Evolutionary conservation across 164 flowering plant genomes (phyloP).

Genomic region (Euptelea pleiosperma): DNA sequence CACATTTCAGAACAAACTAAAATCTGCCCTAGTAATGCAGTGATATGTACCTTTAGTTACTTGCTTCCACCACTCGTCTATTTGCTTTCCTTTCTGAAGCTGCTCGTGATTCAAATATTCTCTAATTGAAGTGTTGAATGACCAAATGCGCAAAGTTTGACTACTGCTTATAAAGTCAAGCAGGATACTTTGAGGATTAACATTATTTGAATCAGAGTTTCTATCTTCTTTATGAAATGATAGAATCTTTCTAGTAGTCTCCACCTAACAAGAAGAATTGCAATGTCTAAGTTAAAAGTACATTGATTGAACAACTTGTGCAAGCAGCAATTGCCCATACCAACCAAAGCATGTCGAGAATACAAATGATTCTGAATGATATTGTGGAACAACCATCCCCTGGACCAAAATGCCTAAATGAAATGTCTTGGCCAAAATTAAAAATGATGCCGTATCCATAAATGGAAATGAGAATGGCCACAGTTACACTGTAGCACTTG

Average conservation of each 20-base stretch:
- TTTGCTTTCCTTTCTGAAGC: slow-evolving; percentile 96
- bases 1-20: slow-evolving; percentile 1
- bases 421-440: slow-evolving; percentile 1
- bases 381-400: too few species aligned
- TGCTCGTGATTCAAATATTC: slow-evolving; percentile 87
- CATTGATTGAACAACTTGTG: neutral
- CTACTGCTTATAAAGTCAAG: slow-evolving; percentile 97
- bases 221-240: slow-evolving; percentile 92
- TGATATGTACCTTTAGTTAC: slow-evolving; percentile 66
- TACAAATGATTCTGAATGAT: too few species aligned
- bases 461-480: neutral
- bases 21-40: neutral
- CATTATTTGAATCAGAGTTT: slow-evolving; percentile 68
- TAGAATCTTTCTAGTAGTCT: slow-evolving; percentile 80
- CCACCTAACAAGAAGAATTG: slow-evolving; percentile 52
- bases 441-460: neutral
- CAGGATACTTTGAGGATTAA: slow-evolving; percentile 68
- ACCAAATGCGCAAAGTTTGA: slow-evolving; percentile 92
- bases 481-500: too few species aligned
- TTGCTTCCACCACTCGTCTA: slow-evolving; percentile 99
- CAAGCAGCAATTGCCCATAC: neutral
- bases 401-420: too few species aligned
- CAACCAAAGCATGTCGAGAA: too few species aligned
- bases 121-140: slow-evolving; percentile 73
- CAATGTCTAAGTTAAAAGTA: neutral